These are phyloP conservation scores for Ophiosphaerella korrae DNA, from an alignment of 2,329 filamentous ascomycete species.

Conservation along the genomic window DNA sequence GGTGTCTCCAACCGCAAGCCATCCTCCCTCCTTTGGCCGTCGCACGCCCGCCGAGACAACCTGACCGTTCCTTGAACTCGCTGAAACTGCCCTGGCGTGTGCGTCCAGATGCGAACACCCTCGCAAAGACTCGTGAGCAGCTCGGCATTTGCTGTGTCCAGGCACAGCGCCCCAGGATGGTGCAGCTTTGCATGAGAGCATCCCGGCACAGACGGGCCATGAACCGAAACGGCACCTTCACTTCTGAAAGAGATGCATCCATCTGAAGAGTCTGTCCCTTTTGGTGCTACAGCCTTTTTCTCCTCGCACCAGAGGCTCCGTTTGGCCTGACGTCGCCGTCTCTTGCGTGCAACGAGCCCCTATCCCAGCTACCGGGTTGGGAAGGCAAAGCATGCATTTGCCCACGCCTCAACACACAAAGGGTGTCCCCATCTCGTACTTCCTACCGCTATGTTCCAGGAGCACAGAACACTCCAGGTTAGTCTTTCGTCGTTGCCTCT, in stretches of 20 bases:
- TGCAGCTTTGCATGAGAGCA: background rate
- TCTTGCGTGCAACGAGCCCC: constrained; percentile 25
- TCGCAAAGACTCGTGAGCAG: background rate
- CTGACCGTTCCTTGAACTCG: no score
- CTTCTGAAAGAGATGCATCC: constrained; percentile 23
- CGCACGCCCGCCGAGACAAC: no score
- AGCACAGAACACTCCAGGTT: background rate
- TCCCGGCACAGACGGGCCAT: constrained; percentile 8
- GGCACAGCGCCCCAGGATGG: constrained; percentile 9
- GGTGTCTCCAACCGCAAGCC: no score
- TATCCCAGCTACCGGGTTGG: constrained; percentile 31
- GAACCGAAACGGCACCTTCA: constrained; percentile 23
- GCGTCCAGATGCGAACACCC: no score
- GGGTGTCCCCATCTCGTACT: constrained; percentile 14
- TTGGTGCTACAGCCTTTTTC: constrained; percentile 11
- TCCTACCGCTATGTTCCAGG: background rate
- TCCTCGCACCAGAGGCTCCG: constrained; percentile 10
- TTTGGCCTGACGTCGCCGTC: constrained; percentile 5
- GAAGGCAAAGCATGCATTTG: constrained; percentile 20
- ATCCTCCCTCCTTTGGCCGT: no score
- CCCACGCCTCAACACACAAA: constrained; percentile 19
- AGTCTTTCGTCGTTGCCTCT: background rate
- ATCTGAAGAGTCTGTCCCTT: constrained; percentile 11
- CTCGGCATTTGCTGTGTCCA: constrained; percentile 10
- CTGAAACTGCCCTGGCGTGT: no score